These are phyloP conservation scores for Ceratobasidium papillatum DNA, from an alignment of 1,284 basidiomycete genomes.

Conservation along the genomic window DNA sequence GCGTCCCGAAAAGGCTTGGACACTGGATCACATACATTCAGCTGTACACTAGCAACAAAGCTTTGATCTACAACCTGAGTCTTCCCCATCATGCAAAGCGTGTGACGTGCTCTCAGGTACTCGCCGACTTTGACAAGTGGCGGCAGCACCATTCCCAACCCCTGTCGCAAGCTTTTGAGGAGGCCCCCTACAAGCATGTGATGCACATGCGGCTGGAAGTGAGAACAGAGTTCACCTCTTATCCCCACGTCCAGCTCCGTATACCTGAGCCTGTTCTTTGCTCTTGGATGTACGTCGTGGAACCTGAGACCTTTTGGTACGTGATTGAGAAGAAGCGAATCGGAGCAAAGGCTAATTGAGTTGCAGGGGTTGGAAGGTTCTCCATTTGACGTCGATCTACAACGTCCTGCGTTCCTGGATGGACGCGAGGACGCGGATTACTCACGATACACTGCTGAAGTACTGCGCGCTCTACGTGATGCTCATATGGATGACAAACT, in stretches of 20 bases:
- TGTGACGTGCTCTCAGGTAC: not conserved
- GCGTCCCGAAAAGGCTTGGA: not conserved
- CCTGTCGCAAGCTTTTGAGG: not conserved
- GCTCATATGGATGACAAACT: conserved; percentile 20
- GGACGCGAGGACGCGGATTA: not conserved
- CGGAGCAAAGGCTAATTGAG: not conserved
- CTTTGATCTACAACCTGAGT: conserved; percentile 4
- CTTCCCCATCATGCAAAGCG: conserved; percentile 3
- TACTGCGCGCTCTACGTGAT: not conserved
- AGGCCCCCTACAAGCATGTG: not conserved
- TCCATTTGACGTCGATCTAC: not conserved
- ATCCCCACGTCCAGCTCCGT: not conserved
- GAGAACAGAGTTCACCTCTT: not conserved
- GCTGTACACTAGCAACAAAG: conserved; percentile 33
- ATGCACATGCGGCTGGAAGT: conserved; percentile 9
- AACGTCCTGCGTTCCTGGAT: conserved; percentile 1
- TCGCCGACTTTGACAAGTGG: conserved; percentile 2
- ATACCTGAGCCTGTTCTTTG: not conserved
- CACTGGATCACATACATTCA: not conserved
- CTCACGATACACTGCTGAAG: not conserved
- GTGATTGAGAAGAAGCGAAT: not conserved
- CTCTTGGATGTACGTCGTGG: not conserved
- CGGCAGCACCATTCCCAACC: not conserved
- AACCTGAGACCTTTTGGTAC: conserved; percentile 12
- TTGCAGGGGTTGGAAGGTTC: conserved; percentile 3